These are phyloP conservation scores for Calendula officinalis DNA, from an alignment of 129 eudicot genomes.

Conservation along the genomic window DNA sequence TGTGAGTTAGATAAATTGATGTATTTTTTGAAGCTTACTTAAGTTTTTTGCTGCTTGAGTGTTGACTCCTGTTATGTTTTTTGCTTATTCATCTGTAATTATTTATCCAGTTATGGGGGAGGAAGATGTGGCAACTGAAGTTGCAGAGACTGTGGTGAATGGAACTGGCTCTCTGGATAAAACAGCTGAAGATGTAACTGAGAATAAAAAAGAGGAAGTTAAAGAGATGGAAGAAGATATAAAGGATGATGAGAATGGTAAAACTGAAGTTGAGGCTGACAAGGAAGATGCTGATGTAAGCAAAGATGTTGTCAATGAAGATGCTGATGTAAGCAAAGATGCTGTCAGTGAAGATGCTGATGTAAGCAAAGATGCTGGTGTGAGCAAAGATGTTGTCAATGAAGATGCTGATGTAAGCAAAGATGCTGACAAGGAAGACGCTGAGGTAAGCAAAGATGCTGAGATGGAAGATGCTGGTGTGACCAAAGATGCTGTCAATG, in stretches of 20 bases:
- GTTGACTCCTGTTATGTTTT: conserved; percentile 11
- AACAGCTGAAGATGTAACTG: conserved; percentile 34
- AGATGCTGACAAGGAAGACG: too few species aligned
- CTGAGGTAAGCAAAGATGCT: too few species aligned
- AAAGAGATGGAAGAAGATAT: conserved; percentile 52
- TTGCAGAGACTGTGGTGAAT: conserved; percentile 42
- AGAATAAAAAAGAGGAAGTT: conserved; percentile 46
- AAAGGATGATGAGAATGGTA: conserved; percentile 39
- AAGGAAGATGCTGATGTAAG: conserved; percentile 20
- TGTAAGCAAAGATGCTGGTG: too few species aligned
- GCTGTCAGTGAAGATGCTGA: too few species aligned
- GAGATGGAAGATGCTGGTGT: too few species aligned
- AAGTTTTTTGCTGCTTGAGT: conserved; percentile 12
- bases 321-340: too few species aligned
- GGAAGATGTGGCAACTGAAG: conserved; percentile 46
- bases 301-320: too few species aligned
- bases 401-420: too few species aligned
- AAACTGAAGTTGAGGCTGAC: conserved; percentile 42
- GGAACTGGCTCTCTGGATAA: conserved; percentile 37
- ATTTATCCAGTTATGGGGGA: conserved; percentile 53
- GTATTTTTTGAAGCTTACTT: background rate
- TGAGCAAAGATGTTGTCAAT: too few species aligned
- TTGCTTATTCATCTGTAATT: conserved; percentile 19
- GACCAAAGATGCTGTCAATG: too few species aligned
- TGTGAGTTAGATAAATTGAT: background rate